phyloP scores from a whole-genome alignment of 129 eudicot genomes.

The Silybum marianum region DNA sequence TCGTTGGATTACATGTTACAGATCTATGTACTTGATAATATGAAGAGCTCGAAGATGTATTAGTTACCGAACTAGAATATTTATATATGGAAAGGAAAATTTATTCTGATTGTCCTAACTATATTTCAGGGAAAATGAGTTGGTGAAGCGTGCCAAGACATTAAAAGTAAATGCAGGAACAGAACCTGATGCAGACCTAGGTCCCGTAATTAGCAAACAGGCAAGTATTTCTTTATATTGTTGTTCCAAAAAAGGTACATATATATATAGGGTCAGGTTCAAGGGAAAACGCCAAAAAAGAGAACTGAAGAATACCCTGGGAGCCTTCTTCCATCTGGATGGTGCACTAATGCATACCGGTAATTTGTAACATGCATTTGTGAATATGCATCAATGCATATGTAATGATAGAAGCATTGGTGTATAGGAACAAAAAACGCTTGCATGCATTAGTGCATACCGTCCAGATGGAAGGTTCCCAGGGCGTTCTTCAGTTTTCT shows the following conservation, averaged over 20 bases:
- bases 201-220: constrained; percentile 99
- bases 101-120: neutral
- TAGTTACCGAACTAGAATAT: neutral
- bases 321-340: no score
- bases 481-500: no score
- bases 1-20: neutral
- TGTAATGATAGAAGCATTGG: no score
- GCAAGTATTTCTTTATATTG: constrained; percentile 34
- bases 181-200: constrained; percentile 94
- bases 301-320: no score
- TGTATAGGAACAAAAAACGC: no score
- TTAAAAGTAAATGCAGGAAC: constrained; percentile 92
- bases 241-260: neutral
- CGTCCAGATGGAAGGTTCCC: no score
- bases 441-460: no score
- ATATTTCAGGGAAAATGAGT: constrained; percentile 74
- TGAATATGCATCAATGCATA: no score
- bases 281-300: no score
- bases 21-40: neutral
- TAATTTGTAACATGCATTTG: no score
- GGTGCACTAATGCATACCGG: no score
- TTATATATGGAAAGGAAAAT: neutral
- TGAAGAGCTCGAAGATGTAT: neutral
- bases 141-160: constrained; percentile 76
- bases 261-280: neutral